These are phyloP conservation scores for Moniliella sp. DNA, from an alignment of 1,284 basidiomycete genomes.

Conservation along the genomic window DNA sequence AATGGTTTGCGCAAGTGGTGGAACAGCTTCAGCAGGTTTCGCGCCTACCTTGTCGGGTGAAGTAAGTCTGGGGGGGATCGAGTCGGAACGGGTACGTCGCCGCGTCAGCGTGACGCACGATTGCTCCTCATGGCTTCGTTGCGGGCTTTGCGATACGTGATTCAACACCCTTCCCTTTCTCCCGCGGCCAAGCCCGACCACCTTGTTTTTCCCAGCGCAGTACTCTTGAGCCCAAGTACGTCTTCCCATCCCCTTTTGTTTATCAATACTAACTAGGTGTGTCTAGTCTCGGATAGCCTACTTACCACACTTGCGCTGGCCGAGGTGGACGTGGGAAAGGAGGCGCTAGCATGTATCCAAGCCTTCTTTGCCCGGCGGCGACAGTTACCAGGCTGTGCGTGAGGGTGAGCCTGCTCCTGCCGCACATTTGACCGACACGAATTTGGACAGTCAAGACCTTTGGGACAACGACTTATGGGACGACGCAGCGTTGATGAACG, in stretches of 20 bases:
- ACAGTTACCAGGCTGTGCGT: too few relatives aligned
- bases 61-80: background rate
- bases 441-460: background rate
- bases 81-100: background rate
- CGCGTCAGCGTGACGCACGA: background rate
- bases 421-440: background rate
- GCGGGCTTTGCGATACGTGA: background rate
- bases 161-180: background rate
- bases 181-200: background rate
- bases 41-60: background rate
- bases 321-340: background rate
- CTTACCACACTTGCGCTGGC: background rate
- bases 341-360: background rate
- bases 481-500: background rate
- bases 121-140: background rate
- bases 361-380: background rate
- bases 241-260: background rate
- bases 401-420: background rate
- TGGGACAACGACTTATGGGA: background rate
- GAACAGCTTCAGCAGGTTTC: background rate
- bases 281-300: background rate
- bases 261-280: background rate
- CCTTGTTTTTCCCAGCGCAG: background rate
- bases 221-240: background rate
- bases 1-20: background rate